phyloP scores from a whole-genome alignment of 2,329 filamentous ascomycete species.

The Coniochaeta hoffmannii region DNA sequence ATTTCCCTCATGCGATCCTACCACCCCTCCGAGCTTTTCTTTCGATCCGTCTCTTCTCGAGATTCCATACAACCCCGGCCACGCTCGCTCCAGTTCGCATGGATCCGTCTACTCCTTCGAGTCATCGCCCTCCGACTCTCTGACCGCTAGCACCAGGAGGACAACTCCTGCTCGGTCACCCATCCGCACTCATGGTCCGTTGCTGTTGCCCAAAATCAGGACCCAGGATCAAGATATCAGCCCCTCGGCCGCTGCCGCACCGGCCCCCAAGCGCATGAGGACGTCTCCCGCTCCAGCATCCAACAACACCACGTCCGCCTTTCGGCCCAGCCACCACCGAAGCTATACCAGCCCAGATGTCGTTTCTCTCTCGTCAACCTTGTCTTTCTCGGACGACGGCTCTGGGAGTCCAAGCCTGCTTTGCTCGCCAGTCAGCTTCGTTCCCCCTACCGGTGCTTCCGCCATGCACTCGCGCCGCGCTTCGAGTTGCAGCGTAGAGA shows the following conservation, averaged over 20 bases:
- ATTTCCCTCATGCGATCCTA: conserved; percentile 45
- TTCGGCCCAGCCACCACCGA: conserved; percentile 42
- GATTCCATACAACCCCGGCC: conserved; percentile 43
- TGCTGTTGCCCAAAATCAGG: conserved; percentile 78
- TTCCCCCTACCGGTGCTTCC: conserved; percentile 30
- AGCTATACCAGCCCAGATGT: conserved; percentile 57
- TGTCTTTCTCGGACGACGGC: conserved; percentile 31
- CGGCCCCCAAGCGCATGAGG: conserved; percentile 48
- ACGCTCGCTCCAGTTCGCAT: conserved; percentile 58
- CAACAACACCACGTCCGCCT: conserved; percentile 20
- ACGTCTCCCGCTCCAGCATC: conserved; percentile 37
- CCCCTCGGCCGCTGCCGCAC: conserved; percentile 45
- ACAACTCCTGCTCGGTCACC: conserved; percentile 65
- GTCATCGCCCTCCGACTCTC: conserved; percentile 58
- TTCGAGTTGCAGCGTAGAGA: conserved; percentile 63
- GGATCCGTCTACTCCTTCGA: conserved; percentile 62
- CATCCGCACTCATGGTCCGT: conserved; percentile 69
- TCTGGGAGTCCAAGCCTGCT: conserved; percentile 40
- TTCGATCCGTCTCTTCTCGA: conserved; percentile 52
- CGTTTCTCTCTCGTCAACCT: conserved; percentile 31
- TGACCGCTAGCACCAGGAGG: conserved; percentile 50
- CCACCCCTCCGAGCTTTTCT: conserved; percentile 42
- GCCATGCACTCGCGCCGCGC: conserved; percentile 47
- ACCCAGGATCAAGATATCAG: conserved; percentile 74
- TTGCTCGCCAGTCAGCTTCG: conserved; percentile 57